Conservation (phyloP, 2,329 filamentous ascomycete genomes). For the Cercospora berteroae region DNA sequence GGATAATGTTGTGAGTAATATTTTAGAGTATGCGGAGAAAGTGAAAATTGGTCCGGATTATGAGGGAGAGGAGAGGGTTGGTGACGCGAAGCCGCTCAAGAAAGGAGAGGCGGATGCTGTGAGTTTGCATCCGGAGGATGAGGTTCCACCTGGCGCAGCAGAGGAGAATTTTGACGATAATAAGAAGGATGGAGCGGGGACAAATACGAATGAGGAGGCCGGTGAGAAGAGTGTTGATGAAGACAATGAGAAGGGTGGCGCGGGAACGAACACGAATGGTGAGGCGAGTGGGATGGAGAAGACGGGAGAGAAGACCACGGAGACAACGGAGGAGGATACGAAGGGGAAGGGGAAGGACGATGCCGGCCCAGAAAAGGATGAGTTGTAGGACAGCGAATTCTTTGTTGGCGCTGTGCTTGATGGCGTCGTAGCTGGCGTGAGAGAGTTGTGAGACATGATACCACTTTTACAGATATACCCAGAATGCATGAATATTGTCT, state of each 20-base stretch:
- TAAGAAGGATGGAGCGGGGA: background rate
- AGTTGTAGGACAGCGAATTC: constrained; percentile 4
- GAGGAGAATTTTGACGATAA: background rate
- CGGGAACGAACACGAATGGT: constrained; percentile 1
- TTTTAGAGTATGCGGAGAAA: constrained; percentile 75
- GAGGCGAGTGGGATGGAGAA: constrained; percentile 14
- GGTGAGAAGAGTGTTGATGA: background rate
- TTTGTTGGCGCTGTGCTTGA: constrained; percentile 6
- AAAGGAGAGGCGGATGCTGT: background rate
- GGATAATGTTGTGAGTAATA: constrained; percentile 76
- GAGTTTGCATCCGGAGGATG: constrained; percentile 8
- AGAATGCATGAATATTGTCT: background rate
- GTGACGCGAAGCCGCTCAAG: constrained; percentile 1
- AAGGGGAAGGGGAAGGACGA: background rate
- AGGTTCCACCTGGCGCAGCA: background rate
- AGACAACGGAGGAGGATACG: constrained; percentile 6
- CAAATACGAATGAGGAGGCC: background rate
- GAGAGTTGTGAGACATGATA: constrained; percentile 3
- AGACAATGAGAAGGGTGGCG: background rate
- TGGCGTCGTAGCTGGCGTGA: constrained; percentile 5
- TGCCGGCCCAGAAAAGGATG: background rate
- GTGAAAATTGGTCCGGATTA: constrained; percentile 47
- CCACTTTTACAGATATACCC: background rate
- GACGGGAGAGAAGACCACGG: constrained; percentile 6
- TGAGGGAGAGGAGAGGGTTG: constrained; percentile 18